Evolutionary conservation across 2,329 filamentous ascomycete genomes (phyloP).

Genomic region (Helminthosporium solani): DNA sequence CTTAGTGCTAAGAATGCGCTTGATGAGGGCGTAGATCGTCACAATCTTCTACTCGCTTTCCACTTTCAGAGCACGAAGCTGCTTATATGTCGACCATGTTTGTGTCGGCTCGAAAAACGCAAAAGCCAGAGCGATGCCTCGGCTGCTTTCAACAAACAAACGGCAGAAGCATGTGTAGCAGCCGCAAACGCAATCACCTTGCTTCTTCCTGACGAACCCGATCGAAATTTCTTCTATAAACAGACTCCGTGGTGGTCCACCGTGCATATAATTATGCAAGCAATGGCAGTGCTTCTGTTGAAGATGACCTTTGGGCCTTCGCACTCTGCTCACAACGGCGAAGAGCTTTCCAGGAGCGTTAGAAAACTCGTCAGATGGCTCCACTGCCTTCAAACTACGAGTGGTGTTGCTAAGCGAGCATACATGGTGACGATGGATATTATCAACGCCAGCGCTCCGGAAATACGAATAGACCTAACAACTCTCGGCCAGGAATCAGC

Average conservation of each 20-base stretch:
- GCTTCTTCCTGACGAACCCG: constrained; percentile 31
- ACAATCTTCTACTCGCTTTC: constrained; percentile 22
- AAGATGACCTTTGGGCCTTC: constrained; percentile 33
- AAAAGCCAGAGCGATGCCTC: constrained; percentile 32
- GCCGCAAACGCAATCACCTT: constrained; percentile 35
- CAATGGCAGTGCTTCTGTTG: constrained; percentile 39
- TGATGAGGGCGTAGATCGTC: constrained; percentile 7
- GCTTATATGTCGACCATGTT: constrained; percentile 41
- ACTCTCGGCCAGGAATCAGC: neutral
- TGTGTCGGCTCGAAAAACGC: constrained; percentile 38
- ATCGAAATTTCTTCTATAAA: constrained; percentile 15
- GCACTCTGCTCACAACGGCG: constrained; percentile 25
- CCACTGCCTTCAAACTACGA: constrained; percentile 24
- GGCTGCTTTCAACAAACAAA: constrained; percentile 29
- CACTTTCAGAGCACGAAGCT: constrained; percentile 38
- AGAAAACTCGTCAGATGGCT: constrained; percentile 38
- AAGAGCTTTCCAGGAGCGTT: constrained; percentile 22
- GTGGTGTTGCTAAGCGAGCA: constrained; percentile 31
- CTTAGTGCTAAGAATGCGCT: neutral
- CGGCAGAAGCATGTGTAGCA: constrained; percentile 36
- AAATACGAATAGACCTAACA: constrained; percentile 1
- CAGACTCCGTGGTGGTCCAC: constrained; percentile 43
- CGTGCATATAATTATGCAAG: constrained; percentile 43
- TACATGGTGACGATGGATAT: constrained; percentile 20
- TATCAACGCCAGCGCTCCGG: constrained; percentile 1